Percentiles rank a stretch among this genome's conserved stretches.
phyloP scores from a whole-genome alignment of 805 yeast species.

The Jamesozyma lodderae region DNA sequence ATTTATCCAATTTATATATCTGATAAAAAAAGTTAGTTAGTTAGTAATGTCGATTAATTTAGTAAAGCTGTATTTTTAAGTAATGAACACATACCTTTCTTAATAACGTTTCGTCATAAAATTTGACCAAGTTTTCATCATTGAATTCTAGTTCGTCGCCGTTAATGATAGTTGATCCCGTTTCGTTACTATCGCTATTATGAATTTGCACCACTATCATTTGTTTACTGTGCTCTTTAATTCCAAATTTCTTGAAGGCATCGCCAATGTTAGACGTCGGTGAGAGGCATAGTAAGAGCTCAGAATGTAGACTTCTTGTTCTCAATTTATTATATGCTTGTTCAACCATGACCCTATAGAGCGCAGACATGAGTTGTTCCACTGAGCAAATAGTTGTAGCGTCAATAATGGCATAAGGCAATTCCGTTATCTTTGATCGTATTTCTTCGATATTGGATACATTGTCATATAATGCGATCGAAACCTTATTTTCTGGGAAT shows the following conservation, averaged over 20 bases:
- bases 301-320: constrained; percentile 63
- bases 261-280: constrained; percentile 63
- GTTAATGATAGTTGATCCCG: constrained; percentile 13
- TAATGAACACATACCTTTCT: constrained; percentile 27
- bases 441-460: constrained; percentile 40
- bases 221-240: constrained; percentile 39
- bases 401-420: constrained; percentile 59
- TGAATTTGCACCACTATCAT: constrained; percentile 29
- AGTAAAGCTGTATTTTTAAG: not conserved
- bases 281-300: constrained; percentile 57
- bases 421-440: constrained; percentile 34
- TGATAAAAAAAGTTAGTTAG: constrained; percentile 4
- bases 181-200: constrained; percentile 6
- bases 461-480: constrained; percentile 37
- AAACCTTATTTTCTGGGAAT: constrained; percentile 33
- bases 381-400: constrained; percentile 46
- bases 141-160: constrained; percentile 31
- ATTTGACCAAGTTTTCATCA: constrained; percentile 26
- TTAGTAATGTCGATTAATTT: not conserved
- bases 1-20: constrained; percentile 24
- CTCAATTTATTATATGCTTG: constrained; percentile 38
- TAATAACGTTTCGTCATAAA: constrained; percentile 30
- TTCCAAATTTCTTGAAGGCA: constrained; percentile 62
- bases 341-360: constrained; percentile 54
- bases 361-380: constrained; percentile 54